Conservation (phyloP, 2,329 filamentous ascomycete species). For the Fusarium dimerum region DNA sequence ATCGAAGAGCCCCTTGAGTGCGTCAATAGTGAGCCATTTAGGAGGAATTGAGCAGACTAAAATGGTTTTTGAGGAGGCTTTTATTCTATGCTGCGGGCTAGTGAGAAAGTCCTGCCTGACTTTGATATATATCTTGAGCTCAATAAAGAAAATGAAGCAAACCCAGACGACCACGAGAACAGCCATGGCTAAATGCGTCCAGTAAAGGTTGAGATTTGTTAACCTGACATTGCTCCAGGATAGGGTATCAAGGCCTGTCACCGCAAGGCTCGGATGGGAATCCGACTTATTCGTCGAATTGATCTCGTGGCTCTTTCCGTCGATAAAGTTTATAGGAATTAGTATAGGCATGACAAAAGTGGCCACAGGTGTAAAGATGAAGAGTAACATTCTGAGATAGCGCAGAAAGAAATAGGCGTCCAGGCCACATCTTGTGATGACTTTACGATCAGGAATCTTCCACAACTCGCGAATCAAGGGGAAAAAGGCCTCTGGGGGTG, state of each 20-base stretch:
- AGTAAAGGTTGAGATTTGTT: conserved; percentile 68
- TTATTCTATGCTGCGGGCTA: conserved; percentile 88
- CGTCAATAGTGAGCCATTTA: conserved; percentile 86
- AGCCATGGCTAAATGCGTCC: conserved; percentile 81
- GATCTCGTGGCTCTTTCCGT: conserved; percentile 63
- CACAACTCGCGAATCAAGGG: conserved; percentile 61
- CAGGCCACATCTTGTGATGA: conserved; percentile 93
- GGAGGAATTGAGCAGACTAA: conserved; percentile 86
- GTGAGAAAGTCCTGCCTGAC: conserved; percentile 93
- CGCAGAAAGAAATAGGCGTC: conserved; percentile 98
- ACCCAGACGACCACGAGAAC: conserved; percentile 79
- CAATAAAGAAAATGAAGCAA: conserved; percentile 82
- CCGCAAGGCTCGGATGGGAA: conserved; percentile 17
- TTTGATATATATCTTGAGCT: conserved; percentile 85
- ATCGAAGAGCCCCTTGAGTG: conserved; percentile 82
- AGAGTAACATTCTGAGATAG: conserved; percentile 74
- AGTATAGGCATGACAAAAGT: conserved; percentile 79
- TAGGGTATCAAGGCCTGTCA: conserved; percentile 74
- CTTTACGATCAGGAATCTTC: conserved; percentile 70
- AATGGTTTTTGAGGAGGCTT: conserved; percentile 93
- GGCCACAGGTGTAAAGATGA: conserved; percentile 88
- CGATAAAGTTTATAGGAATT: conserved; percentile 79
- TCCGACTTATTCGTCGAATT: conserved; percentile 35
- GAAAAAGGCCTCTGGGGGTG: conserved; percentile 62
- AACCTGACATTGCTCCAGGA: conserved; percentile 84